Evolutionary conservation across 148 eudicot species (phyloP).

Genomic region (Bassia scoparia): DNA sequence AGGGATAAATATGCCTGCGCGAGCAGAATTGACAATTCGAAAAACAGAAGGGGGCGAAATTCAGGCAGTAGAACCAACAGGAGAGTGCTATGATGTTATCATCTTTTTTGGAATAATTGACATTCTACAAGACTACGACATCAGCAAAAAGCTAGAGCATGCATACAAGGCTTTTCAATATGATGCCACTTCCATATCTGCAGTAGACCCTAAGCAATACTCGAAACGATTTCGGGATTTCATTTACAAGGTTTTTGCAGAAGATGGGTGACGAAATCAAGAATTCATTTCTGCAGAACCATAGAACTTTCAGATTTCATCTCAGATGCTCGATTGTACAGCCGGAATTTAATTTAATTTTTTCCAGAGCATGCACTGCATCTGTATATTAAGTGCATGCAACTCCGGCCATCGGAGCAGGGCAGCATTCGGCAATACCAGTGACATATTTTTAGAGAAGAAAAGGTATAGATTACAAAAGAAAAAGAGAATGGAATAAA

Average conservation of each 20-base stretch:
- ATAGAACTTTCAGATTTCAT: slow-evolving; percentile 2
- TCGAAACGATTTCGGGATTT: slow-evolving; percentile 68
- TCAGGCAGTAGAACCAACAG: slow-evolving; percentile 59
- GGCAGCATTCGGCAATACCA: slow-evolving; percentile 14
- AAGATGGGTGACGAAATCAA: slow-evolving; percentile 37
- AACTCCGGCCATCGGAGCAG: slow-evolving; percentile 13
- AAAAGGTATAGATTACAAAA: slow-evolving; percentile 37
- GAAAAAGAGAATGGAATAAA: neutral
- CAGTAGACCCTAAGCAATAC: slow-evolving; percentile 71
- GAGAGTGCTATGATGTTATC: slow-evolving; percentile 54
- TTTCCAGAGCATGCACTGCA: neutral
- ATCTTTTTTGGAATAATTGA: slow-evolving; percentile 67
- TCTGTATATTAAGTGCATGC: neutral
- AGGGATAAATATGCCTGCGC: slow-evolving; percentile 63
- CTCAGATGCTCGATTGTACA: slow-evolving; percentile 16
- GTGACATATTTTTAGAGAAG: slow-evolving; percentile 20
- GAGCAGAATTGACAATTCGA: slow-evolving; percentile 55
- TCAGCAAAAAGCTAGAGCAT: slow-evolving; percentile 79
- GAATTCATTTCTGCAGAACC: neutral
- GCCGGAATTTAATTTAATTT: slow-evolving; percentile 10
- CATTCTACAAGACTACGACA: slow-evolving; percentile 70
- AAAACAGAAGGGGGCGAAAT: slow-evolving; percentile 43
- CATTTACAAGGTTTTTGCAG: slow-evolving; percentile 52
- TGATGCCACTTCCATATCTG: slow-evolving; percentile 68
- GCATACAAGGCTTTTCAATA: slow-evolving; percentile 68